These are phyloP conservation scores for Theileria parva DNA, from an alignment of 169 alveolate genomes.

Conservation along the genomic window DNA sequence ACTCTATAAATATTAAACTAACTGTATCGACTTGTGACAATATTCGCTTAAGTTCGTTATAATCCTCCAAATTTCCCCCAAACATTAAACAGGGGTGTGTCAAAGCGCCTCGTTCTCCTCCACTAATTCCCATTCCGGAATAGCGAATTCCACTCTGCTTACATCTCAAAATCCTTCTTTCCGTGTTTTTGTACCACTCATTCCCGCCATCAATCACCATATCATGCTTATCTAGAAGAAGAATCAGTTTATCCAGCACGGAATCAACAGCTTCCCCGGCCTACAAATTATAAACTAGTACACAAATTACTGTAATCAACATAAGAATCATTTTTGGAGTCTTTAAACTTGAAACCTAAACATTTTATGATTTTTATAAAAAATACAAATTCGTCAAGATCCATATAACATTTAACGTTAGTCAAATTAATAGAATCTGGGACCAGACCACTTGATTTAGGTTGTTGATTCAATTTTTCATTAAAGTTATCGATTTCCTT, in stretches of 20 bases:
- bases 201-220: constrained; percentile 83
- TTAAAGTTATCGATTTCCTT: constrained; percentile 31
- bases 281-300: neutral
- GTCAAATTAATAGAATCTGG: no score
- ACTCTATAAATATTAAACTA: neutral
- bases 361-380: neutral
- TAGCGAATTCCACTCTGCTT: constrained; percentile 59
- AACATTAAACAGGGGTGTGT: constrained; percentile 83
- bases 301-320: constrained; percentile 70
- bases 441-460: neutral
- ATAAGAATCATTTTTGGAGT: constrained; percentile 76
- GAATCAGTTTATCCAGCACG: constrained; percentile 33
- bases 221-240: constrained; percentile 69
- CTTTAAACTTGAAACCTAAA: constrained; percentile 65
- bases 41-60: constrained; percentile 57
- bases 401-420: constrained; percentile 7
- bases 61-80: constrained; percentile 77
- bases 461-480: constrained; percentile 4
- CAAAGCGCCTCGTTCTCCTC: constrained; percentile 85
- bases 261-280: constrained; percentile 63
- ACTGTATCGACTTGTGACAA: constrained; percentile 46
- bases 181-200: constrained; percentile 82
- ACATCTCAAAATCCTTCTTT: constrained; percentile 66
- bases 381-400: constrained; percentile 68
- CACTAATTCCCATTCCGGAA: constrained; percentile 85